These are phyloP conservation scores for Xylaria telfairii DNA, from an alignment of 495 filamentous ascomycete species.

Conservation along the genomic window DNA sequence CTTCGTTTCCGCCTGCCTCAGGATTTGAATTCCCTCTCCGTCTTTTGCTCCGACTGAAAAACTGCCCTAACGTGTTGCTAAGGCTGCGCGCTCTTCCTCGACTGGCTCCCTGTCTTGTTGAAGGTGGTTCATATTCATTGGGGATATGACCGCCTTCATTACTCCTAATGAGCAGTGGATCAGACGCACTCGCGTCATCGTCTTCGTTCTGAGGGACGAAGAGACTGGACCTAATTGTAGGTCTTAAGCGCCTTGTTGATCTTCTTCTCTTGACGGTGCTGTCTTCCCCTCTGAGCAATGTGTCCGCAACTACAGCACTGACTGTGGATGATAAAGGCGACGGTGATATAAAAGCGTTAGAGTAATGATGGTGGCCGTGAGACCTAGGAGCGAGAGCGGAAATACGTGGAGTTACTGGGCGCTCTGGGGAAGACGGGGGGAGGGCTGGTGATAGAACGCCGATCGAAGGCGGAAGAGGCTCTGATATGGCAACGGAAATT, in stretches of 20 bases:
- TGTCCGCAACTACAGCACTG: constrained; percentile 53
- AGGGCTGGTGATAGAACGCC: constrained; percentile 30
- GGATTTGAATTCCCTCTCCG: constrained; percentile 32
- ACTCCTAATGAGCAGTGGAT: constrained; percentile 28
- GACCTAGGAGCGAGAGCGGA: constrained; percentile 34
- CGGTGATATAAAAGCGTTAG: constrained; percentile 50
- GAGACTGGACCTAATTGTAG: constrained; percentile 48
- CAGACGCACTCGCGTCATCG: constrained; percentile 21
- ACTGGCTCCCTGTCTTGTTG: constrained; percentile 26
- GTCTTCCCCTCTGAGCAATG: constrained; percentile 46
- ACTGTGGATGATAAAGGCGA: constrained; percentile 56
- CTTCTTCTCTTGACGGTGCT: constrained; percentile 37
- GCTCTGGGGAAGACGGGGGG: constrained; percentile 34
- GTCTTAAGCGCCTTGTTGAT: constrained; percentile 40
- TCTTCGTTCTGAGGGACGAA: constrained; percentile 48
- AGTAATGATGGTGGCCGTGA: constrained; percentile 44
- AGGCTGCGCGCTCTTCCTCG: constrained; percentile 54
- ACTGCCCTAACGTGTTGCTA: constrained; percentile 55
- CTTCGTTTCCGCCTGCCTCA: constrained; percentile 28
- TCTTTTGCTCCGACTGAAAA: constrained; percentile 45
- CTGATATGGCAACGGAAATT: constrained; percentile 40
- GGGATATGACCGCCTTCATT: constrained; percentile 27
- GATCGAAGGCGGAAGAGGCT: constrained; percentile 31
- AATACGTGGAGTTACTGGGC: constrained; percentile 40
- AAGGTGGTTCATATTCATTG: constrained; percentile 31